Conservation (phyloP, 768 basidiomycete genomes). For the Termitomyces sp. region DNA sequence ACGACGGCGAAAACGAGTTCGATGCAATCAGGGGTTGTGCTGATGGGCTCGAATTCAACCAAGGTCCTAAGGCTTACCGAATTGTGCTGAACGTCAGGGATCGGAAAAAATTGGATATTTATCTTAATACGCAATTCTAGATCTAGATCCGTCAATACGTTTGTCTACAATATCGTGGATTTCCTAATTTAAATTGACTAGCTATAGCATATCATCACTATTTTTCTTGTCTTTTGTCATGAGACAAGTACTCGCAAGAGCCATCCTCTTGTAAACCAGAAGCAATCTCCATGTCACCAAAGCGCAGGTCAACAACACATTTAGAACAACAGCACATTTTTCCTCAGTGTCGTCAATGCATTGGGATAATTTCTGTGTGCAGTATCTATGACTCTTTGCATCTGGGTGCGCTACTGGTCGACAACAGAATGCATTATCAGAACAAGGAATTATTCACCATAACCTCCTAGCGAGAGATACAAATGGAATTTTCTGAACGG, state of each 20-base stretch:
- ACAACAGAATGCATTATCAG: no score
- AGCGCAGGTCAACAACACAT: no score
- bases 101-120: slow-evolving; percentile 7
- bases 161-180: neutral
- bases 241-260: neutral
- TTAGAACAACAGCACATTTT: no score
- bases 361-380: no score
- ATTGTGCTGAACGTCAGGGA: slow-evolving; percentile 9
- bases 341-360: no score
- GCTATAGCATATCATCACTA: no score
- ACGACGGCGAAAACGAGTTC: slow-evolving; percentile 13
- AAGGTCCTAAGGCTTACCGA: slow-evolving; percentile 9
- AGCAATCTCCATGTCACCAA: no score
- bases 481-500: no score
- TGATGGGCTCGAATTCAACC: slow-evolving; percentile 11
- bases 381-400: no score
- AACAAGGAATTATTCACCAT: no score
- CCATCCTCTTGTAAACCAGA: neutral
- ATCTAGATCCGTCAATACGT: neutral
- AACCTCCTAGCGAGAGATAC: no score
- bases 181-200: neutral
- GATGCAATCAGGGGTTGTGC: slow-evolving; percentile 11
- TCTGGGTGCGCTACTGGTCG: no score
- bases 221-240: neutral
- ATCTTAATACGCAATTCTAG: slow-evolving; percentile 8